phyloP scores from a whole-genome alignment of 2,329 filamentous ascomycete genomes.

The Trichophyton rubrum region DNA sequence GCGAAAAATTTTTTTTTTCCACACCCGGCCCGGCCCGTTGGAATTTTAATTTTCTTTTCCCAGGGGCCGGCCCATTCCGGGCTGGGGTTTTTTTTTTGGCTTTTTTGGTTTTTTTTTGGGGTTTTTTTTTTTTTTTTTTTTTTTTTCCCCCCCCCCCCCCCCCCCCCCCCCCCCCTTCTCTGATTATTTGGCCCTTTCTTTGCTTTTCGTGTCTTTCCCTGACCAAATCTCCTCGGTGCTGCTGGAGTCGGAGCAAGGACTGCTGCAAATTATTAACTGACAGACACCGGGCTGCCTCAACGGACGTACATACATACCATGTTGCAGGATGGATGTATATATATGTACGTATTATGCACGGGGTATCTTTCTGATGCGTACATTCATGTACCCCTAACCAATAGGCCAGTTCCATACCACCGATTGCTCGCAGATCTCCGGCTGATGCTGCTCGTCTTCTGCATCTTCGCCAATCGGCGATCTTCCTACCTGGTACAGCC shows the following conservation, averaged over 20 bases:
- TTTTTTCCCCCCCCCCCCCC: no score
- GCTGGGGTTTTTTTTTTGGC: no score
- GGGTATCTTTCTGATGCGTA: neutral
- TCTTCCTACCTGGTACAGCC: neutral
- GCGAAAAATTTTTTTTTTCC: no score
- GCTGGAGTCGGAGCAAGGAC: no score
- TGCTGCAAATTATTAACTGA: neutral
- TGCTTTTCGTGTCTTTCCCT: neutral
- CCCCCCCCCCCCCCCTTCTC: neutral
- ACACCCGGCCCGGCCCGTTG: no score
- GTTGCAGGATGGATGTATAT: neutral
- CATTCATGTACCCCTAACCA: neutral
- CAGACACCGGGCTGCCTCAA: neutral
- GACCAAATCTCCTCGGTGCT: neutral
- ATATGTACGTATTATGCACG: neutral
- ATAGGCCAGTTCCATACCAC: neutral
- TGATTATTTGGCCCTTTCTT: neutral
- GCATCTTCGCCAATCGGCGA: constrained; percentile 3
- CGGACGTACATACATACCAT: neutral
- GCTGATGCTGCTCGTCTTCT: neutral
- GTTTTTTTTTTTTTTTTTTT: no score
- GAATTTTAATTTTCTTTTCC: no score
- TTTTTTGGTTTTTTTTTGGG: no score
- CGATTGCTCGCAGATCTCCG: neutral
- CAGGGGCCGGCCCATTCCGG: no score